Base-by-base conservation (phyloP, 164 flowering plant genomes). In the Piper betle region DNA sequence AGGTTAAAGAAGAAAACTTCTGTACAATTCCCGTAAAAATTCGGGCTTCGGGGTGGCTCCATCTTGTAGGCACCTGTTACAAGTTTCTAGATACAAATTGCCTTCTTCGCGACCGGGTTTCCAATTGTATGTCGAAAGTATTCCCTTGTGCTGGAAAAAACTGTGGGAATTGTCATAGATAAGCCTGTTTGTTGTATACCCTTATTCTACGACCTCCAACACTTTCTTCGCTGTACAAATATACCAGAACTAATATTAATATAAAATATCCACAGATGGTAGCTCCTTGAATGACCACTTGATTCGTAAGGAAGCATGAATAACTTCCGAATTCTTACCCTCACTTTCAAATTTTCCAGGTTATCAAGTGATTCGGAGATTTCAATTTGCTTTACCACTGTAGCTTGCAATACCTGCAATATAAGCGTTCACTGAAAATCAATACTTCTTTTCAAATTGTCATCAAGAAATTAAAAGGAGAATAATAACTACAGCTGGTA, bases 311-410 rank as follows among this genome's bases (percentile, higher is more conserved):
- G 20, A 53, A 4, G 20, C 6, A 53, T 17, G n/a, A 17, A 17
- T 53, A 53, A 25, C n/a, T 18, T 25, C 55, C 20, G 43, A 15
- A 18, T 55, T 69, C 93, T 81, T 75, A 88, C 97, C 58, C 57
- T 81, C 64, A 62, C 66, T 61, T 77, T 78, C 16, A 86, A 72
- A 53, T 83, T 74, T 37, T 67, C 73, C 19, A 84, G 6, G 46
- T 68, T 77, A 54, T 83, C 91, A 56, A 88, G 63, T 52, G 71
- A 63, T 64, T 80, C 75, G 4, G 78, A 39, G 70, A 85, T 83
- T 71, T 91, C 84, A 37, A 74, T 69, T 65, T 88, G 95, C 77
- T 81, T 87, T 72, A 75, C 43, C 62, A 82, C 82, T 11, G 91
- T 76, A 43, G 86, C 80, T 66, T 86, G 87, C 39, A 88, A 64